Evolutionary conservation across 257 asterid genomes (phyloP), one percentile per base, ranked within the genome.

Genomic region (Jacaranda mimosifolia): DNA sequence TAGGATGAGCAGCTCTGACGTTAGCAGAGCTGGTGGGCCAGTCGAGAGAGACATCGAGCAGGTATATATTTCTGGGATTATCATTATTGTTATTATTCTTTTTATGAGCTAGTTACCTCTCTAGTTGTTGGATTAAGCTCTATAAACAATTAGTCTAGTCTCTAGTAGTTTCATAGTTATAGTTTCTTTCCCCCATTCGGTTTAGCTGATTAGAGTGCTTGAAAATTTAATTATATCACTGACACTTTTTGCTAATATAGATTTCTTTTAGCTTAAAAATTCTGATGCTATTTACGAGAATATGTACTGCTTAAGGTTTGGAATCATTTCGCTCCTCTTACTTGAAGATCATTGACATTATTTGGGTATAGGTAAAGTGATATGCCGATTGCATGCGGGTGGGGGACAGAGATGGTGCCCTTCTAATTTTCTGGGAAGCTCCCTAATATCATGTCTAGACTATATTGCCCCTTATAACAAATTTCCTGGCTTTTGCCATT

Each of bases 31-130:
- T 85, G 94, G 89, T 78, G 96, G 93, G 58, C 74, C 89, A 14
- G 93, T 82, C 18, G 97, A 89, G 84, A 91, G 96, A 81, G 97
- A 91, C 80, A 86, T 85, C 45, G 97, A 91, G 71, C 95, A 91
- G 97, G 97, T 81, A 77, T 35, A 58, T 15, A 19, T 48, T 42
- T 53, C 68, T 70, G 46, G 67, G 49, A 46, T 36, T 73, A n/a
- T 70, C 32, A 0, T 55, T 52, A 18, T 15, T 7, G 32, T 0
- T 63, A 7, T 36, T 60, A 19, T 51, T 26, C 15, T 42, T 68
- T 59, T 42, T 8, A 4, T 76, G 19, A 49, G 64, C 55, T 65
- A 21, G 7, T 74, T 72, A 48, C 60, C 57, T 68, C 26, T 75
- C 52, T 26, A 8, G 63, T n/a, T 76, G 53, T 70, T 79, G 68